Base-by-base conservation (phyloP, 2,329 filamentous ascomycete genomes). In the Penicillium sp. region DNA sequence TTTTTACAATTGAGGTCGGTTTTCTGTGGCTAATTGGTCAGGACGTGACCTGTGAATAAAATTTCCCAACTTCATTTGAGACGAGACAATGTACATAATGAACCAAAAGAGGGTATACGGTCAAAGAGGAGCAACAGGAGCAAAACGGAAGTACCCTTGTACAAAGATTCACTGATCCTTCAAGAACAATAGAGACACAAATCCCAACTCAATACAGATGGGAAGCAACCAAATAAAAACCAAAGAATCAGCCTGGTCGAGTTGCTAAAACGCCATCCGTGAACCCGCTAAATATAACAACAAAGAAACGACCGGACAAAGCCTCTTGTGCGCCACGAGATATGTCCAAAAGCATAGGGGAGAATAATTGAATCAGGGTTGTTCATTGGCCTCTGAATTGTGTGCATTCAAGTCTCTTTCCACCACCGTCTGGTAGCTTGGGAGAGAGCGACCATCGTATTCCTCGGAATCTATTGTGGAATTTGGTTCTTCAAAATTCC, bases 231-330 rank as follows among this genome's bases (percentile, higher is more conserved):
- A 38, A 23, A 56, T n/a, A 47, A 57, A 51, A 45, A 35, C 47
- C 53, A 40, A 51, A 36, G 39, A 47, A 53, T 50, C 55, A 49
- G 47, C 35, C 54, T 55, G 54, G 38, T 45, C 48, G 46, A 47
- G 38, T 42, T 62, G 52, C 54, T 57, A 39, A 11, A 61, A 65
- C 62, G 61, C 62, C 62, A 53, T 55, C 57, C 59, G 62, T 61
- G 52, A 50, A 42, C 57, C 60, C 60, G 60, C 60, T 62, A 64
- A 61, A 51, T 52, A 41, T 51, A 59, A 63, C 42, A 27, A 32
- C 47, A 61, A 63, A 60, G 27, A 59, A 45, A 60, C 50, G 16
- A 51, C 34, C 29, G 47, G 36, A 53, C 44, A 53, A 47, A 53
- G 35, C 27, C 50, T 9, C 27, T 19, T 4, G 39, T 47, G 29